phyloP scores from a whole-genome alignment of 108 stramenopile genomes.

The Cyclostephanos invisitatus region DNA sequence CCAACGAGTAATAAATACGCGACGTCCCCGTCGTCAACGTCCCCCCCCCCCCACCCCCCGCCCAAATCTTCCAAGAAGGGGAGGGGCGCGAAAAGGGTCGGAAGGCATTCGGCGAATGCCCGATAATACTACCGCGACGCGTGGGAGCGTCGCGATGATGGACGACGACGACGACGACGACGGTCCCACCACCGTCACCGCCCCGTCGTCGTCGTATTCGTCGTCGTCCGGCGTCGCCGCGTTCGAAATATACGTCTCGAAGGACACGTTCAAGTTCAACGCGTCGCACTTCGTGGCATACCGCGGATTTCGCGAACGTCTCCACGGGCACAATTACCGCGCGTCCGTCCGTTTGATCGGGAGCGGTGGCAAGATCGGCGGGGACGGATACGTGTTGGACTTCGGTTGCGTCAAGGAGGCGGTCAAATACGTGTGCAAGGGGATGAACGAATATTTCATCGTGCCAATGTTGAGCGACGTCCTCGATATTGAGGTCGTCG shows the following conservation, averaged over 20 bases:
- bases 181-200: too few species aligned
- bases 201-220: too few species aligned
- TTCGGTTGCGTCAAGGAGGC: constrained; percentile 92
- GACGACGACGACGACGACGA: too few species aligned
- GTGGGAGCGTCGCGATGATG: too few species aligned
- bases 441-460: constrained; percentile 92
- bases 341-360: constrained; percentile 80
- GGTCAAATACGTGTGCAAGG: constrained; percentile 79
- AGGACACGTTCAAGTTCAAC: constrained; percentile 97
- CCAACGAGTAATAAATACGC: too few species aligned
- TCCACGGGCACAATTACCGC: constrained; percentile 95
- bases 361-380: constrained; percentile 45
- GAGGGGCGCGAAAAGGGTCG: too few species aligned
- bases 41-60: too few species aligned
- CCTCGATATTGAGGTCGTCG: constrained; percentile 59
- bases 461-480: constrained; percentile 89
- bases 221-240: too few species aligned
- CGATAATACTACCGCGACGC: too few species aligned
- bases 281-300: constrained; percentile 96
- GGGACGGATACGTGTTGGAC: constrained; percentile 93
- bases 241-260: constrained; percentile 82
- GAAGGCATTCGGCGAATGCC: too few species aligned
- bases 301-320: constrained; percentile 88
- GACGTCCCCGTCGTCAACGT: too few species aligned
- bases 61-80: too few species aligned